phyloP scores from a whole-genome alignment of 2,329 filamentous ascomycete species.

The Neofusicoccum sp. region DNA sequence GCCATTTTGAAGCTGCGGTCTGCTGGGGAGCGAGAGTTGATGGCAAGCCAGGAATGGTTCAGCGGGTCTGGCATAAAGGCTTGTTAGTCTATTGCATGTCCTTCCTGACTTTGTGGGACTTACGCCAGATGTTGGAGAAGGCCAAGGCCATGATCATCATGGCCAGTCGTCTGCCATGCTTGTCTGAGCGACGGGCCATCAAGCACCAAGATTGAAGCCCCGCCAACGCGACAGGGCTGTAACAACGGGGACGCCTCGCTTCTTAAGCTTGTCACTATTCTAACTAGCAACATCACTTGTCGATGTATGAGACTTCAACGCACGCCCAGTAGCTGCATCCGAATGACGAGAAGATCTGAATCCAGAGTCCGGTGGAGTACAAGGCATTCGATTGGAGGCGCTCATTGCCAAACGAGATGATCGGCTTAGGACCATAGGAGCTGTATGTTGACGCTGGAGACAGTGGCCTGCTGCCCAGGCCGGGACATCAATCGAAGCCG shows the following conservation, averaged over 20 bases:
- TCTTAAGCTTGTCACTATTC: slow-evolving; percentile 13
- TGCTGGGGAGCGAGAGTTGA: slow-evolving; percentile 21
- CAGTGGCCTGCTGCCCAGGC: too few relatives aligned
- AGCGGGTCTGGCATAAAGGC: slow-evolving; percentile 5
- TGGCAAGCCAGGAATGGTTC: slow-evolving; percentile 24
- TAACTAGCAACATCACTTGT: not conserved
- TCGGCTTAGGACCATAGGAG: slow-evolving; percentile 33
- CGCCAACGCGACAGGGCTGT: slow-evolving; percentile 17
- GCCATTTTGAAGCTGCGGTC: slow-evolving; percentile 24
- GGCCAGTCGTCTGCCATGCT: slow-evolving; percentile 2
- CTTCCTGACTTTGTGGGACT: not conserved
- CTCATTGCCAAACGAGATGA: slow-evolving; percentile 27
- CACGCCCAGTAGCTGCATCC: slow-evolving; percentile 19
- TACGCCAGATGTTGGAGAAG: slow-evolving; percentile 17
- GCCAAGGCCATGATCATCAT: slow-evolving; percentile 17
- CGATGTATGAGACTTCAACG: not conserved
- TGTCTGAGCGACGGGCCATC: not conserved
- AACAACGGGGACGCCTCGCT: slow-evolving; percentile 11
- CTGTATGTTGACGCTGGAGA: slow-evolving; percentile 31
- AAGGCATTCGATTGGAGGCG: slow-evolving; percentile 31
- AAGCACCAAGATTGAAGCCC: slow-evolving; percentile 16
- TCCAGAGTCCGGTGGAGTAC: slow-evolving; percentile 33
- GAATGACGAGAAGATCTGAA: slow-evolving; percentile 23
- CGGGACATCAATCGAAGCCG: too few relatives aligned
- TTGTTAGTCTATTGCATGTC: not conserved